A percentile compares a stretch with the other conserved stretches of the same genome.
Conservation (phyloP, 2,329 filamentous ascomycete genomes). For the Dryadomyces quercus-mongolicae region DNA sequence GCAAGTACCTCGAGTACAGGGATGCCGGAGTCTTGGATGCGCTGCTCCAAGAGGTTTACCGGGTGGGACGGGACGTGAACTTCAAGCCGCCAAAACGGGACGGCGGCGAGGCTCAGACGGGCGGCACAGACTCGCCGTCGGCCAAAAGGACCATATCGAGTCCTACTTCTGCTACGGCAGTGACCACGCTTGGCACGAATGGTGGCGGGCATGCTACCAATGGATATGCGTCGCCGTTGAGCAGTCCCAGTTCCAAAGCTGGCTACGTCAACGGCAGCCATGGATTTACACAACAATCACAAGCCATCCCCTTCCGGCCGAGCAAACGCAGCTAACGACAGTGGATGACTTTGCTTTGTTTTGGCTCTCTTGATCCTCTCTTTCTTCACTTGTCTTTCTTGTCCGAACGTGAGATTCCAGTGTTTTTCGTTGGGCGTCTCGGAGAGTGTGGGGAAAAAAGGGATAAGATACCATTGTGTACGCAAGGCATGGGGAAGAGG, state of each 20-base stretch:
- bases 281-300: not conserved
- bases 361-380: not conserved
- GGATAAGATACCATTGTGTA: not conserved
- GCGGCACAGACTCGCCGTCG: not conserved
- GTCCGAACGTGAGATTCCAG: not conserved
- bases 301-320: not conserved
- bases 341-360: not conserved
- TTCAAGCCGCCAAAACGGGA: slow-evolving; percentile 39
- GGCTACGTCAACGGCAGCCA: not conserved
- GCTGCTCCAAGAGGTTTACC: slow-evolving; percentile 81
- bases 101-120: slow-evolving; percentile 18
- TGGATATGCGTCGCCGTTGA: not conserved
- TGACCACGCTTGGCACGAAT: not conserved
- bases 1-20: slow-evolving; percentile 80
- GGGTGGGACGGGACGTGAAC: slow-evolving; percentile 30
- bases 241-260: not conserved
- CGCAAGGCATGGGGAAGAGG: not conserved
- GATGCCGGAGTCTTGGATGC: slow-evolving; percentile 74
- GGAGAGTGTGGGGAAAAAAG: not conserved
- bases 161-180: too few species aligned
- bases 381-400: not conserved
- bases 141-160: not conserved
- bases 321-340: not conserved
- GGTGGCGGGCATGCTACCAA: not conserved
- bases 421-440: not conserved